Base-by-base conservation (phyloP, 331 rosid genomes). In the Telfairia occidentalis region DNA sequence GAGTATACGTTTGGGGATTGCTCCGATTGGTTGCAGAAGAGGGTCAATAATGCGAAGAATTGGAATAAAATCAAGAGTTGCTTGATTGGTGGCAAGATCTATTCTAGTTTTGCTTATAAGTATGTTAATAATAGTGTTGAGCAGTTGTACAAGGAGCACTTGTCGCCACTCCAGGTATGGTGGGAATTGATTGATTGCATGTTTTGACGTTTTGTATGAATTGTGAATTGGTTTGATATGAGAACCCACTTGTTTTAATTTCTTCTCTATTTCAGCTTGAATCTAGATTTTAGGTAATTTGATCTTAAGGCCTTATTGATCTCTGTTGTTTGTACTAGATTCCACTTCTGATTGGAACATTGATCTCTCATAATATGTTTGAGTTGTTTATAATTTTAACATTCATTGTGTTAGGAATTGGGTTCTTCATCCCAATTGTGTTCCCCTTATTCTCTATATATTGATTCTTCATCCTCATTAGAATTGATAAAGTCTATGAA, bases 1-100 rank as follows among this genome's bases (percentile, higher is more conserved):
- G 96, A 95, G 83, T 90, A 94, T 52, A 79, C 72, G 82, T 92
- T 94, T 15, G 98, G 96, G 0, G 96, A 91, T 79, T 95, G 91
- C 82, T 95, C 98, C 0, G 60, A 84, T 66, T 95, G 98, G 98
- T 60, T 95, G 63, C 98, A 91, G 82, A 88, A 86, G 50, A 85
- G 90, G 59, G 96, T 91, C 5, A 84, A 58, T 45, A 78, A 67
- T 63, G 8, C 42, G 0, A 79, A 86, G 3, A 82, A 82, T 52
- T 95, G 98, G 98, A 80, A 85, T 46, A 84, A 78, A 75, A 88
- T 90, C 73, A 84, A 59, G 90, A 90, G 93, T 45, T 95, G 98
- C 57, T 84, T 95, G 72, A 64, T 65, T 28, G 78, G 84, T 49
- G 90, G 88, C 7, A 77, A 87, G 43, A 43, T 87, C 66, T 95